Evolutionary conservation across 805 yeast genomes (phyloP).

Genomic region (Hagleromyces aurorensis): DNA sequence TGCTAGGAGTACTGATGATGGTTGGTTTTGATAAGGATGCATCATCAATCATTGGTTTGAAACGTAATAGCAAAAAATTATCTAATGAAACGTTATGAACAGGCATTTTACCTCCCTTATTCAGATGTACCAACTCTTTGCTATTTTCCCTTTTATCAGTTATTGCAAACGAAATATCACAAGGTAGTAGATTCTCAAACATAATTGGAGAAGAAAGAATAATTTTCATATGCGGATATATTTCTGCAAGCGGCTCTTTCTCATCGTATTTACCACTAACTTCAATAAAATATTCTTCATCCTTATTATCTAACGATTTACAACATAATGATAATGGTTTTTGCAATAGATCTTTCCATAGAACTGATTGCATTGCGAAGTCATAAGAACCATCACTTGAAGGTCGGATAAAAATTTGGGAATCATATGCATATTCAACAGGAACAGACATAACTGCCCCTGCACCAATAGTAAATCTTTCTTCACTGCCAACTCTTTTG

Average conservation of each 20-base stretch:
- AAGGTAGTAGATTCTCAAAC: slow-evolving; percentile 78
- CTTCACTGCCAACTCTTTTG: slow-evolving; percentile 27
- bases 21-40: slow-evolving; percentile 32
- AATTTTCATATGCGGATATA: slow-evolving; percentile 80
- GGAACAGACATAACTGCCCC: slow-evolving; percentile 64
- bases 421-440: slow-evolving; percentile 54
- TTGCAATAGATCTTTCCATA: slow-evolving; percentile 55
- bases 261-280: slow-evolving; percentile 57
- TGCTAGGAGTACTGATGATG: slow-evolving; percentile 41
- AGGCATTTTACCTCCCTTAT: slow-evolving; percentile 58
- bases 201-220: slow-evolving; percentile 79
- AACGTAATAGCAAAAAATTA: slow-evolving; percentile 62
- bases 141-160: slow-evolving; percentile 65
- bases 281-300: slow-evolving; percentile 54
- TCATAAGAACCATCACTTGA: slow-evolving; percentile 43
- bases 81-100: slow-evolving; percentile 75
- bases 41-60: slow-evolving; percentile 45
- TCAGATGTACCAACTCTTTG: slow-evolving; percentile 57
- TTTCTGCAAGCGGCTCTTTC: slow-evolving; percentile 60
- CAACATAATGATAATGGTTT: slow-evolving; percentile 56
- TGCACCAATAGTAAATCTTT: slow-evolving; percentile 41
- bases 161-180: slow-evolving; percentile 63
- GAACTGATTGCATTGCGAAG: slow-evolving; percentile 59
- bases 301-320: slow-evolving; percentile 35
- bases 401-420: slow-evolving; percentile 56